phyloP scores from a whole-genome alignment of 1,139 yeast species.

The Candida sanyaensis region DNA sequence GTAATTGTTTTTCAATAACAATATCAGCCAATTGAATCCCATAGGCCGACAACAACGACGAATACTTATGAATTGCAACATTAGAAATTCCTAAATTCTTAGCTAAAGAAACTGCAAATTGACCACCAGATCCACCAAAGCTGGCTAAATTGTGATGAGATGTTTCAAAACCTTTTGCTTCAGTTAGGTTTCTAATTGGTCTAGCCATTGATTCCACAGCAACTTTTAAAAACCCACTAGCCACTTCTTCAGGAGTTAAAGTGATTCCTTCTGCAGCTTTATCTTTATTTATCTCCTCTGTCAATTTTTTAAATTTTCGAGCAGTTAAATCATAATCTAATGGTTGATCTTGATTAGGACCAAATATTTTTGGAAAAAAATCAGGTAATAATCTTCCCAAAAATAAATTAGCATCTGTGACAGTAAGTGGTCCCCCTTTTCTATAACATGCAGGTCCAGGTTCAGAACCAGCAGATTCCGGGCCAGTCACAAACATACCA shows the following conservation, averaged over 20 bases:
- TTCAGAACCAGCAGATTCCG: slow-evolving; percentile 49
- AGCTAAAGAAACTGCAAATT: slow-evolving; percentile 41
- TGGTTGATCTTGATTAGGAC: slow-evolving; percentile 42
- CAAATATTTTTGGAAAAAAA: slow-evolving; percentile 45
- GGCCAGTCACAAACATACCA: slow-evolving; percentile 50
- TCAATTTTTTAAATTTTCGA: slow-evolving; percentile 31
- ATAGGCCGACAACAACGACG: slow-evolving; percentile 46
- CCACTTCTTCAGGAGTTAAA: slow-evolving; percentile 42
- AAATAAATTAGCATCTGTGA: slow-evolving; percentile 47
- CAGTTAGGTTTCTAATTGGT: slow-evolving; percentile 46
- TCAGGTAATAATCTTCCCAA: slow-evolving; percentile 44
- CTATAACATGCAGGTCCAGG: slow-evolving; percentile 52
- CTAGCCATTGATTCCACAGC: slow-evolving; percentile 51
- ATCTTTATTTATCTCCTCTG: slow-evolving; percentile 34
- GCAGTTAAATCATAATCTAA: slow-evolving; percentile 35
- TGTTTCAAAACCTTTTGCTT: slow-evolving; percentile 44
- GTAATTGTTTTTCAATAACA: slow-evolving; percentile 66
- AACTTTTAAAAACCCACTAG: slow-evolving; percentile 44
- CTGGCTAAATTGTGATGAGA: slow-evolving; percentile 45
- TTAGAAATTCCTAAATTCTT: slow-evolving; percentile 38
- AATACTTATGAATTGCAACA: slow-evolving; percentile 46
- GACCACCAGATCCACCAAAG: slow-evolving; percentile 53
- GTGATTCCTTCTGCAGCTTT: slow-evolving; percentile 19
- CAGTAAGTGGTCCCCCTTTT: slow-evolving; percentile 50
- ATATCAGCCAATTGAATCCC: slow-evolving; percentile 48